These are phyloP conservation scores for Lasiodiplodia citricola DNA, from an alignment of 2,329 filamentous ascomycete species.

Conservation along the genomic window DNA sequence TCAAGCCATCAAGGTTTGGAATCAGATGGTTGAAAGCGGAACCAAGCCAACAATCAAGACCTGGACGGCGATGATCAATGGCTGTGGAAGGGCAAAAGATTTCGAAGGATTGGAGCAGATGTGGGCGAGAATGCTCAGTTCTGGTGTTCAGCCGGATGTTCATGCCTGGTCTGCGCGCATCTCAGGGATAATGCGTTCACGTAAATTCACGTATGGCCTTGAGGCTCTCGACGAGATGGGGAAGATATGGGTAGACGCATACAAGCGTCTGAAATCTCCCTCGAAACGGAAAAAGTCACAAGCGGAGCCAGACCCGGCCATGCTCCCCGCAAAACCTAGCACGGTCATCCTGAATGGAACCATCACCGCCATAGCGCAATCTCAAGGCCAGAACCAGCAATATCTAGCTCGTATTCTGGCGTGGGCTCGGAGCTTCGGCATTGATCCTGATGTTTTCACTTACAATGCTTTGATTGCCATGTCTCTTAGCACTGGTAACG, in stretches of 20 bases:
- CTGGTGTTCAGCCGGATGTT: slow-evolving; percentile 66
- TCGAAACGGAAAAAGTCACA: slow-evolving; percentile 24
- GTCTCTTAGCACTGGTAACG: slow-evolving; percentile 58
- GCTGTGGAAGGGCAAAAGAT: slow-evolving; percentile 68
- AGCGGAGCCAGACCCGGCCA: slow-evolving; percentile 27
- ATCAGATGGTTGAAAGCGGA: slow-evolving; percentile 59
- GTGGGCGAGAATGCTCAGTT: slow-evolving; percentile 67
- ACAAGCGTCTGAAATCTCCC: neutral
- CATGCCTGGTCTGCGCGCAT: slow-evolving; percentile 74
- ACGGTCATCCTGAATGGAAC: slow-evolving; percentile 73
- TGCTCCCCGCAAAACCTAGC: slow-evolving; percentile 57
- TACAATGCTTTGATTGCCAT: slow-evolving; percentile 74
- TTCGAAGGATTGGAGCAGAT: slow-evolving; percentile 65
- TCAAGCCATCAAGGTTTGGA: slow-evolving; percentile 61
- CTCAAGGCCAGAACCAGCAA: slow-evolving; percentile 32
- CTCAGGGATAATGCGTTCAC: slow-evolving; percentile 64
- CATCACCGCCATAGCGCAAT: slow-evolving; percentile 56
- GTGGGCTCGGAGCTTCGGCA: slow-evolving; percentile 50
- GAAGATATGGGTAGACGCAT: slow-evolving; percentile 58
- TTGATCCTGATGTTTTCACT: slow-evolving; percentile 55
- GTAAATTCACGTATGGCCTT: slow-evolving; percentile 63
- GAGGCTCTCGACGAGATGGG: slow-evolving; percentile 70
- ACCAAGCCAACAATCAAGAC: slow-evolving; percentile 66
- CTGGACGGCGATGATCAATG: slow-evolving; percentile 76
- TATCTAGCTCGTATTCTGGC: slow-evolving; percentile 45